Percentiles rank a stretch among this genome's conserved stretches.
Evolutionary conservation across 768 basidiomycete genomes (phyloP).

Genomic region (Lentinula sp.): DNA sequence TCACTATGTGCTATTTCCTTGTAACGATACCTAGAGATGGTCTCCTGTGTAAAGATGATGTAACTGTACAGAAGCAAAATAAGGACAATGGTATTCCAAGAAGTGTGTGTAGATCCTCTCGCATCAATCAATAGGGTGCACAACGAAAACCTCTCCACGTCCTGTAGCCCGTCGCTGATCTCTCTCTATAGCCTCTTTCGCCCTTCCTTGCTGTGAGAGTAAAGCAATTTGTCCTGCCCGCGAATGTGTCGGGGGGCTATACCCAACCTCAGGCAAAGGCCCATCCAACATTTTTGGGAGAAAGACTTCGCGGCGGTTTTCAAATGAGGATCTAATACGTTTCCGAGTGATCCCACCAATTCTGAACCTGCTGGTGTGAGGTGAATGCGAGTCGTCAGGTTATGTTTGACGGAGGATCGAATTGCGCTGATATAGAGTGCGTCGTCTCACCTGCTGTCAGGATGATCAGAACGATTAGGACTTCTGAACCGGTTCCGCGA

Average conservation of each 20-base stretch:
- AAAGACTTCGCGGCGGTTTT: not conserved
- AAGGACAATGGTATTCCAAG: too few species aligned
- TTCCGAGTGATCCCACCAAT: not conserved
- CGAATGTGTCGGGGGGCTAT: constrained; percentile 3
- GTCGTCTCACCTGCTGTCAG: not conserved
- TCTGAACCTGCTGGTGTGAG: not conserved
- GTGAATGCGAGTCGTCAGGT: not conserved
- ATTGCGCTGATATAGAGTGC: not conserved
- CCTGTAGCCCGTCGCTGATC: constrained; percentile 2
- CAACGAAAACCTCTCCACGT: not conserved
- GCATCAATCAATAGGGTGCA: not conserved
- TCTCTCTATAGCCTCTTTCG: not conserved
- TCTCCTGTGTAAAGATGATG: too few species aligned
- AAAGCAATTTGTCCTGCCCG: not conserved
- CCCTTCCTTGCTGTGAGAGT: not conserved
- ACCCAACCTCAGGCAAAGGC: not conserved
- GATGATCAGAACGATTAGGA: not conserved
- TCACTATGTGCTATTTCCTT: too few species aligned
- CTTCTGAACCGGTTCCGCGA: not conserved
- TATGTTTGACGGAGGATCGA: not conserved
- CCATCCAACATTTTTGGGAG: not conserved
- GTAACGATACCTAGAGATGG: too few species aligned
- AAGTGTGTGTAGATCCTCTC: too few species aligned
- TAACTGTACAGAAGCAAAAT: too few species aligned
- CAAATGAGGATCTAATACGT: not conserved